Conservation (phyloP, 2,329 filamentous ascomycete genomes). For the Xylariaceae sp. region DNA sequence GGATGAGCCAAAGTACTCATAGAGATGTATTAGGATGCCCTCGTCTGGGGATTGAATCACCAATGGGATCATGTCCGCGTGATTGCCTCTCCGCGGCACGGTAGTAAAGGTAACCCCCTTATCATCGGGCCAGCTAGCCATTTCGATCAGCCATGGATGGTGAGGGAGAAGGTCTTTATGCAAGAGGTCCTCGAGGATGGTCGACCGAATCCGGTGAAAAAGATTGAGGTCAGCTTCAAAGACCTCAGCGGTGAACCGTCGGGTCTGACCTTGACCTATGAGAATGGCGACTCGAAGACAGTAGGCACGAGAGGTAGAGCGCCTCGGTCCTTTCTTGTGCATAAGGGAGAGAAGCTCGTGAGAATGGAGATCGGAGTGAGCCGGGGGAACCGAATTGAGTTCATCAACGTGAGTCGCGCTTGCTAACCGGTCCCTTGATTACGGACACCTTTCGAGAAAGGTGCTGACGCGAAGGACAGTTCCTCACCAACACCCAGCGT, state of each 20-base stretch:
- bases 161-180: slow-evolving; percentile 14
- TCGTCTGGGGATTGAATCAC: slow-evolving; percentile 16
- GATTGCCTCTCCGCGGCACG: slow-evolving; percentile 3
- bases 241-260: slow-evolving; percentile 9
- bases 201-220: slow-evolving; percentile 3
- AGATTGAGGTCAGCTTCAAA: slow-evolving; percentile 13
- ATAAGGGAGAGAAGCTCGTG: slow-evolving; percentile 9
- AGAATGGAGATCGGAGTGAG: slow-evolving; percentile 10
- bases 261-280: slow-evolving; percentile 12
- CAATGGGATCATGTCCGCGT: slow-evolving; percentile 17
- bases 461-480: neutral
- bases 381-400: slow-evolving; percentile 6
- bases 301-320: slow-evolving; percentile 8
- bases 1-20: slow-evolving; percentile 1
- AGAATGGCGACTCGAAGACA: slow-evolving; percentile 6
- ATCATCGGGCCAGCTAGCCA: slow-evolving; percentile 1
- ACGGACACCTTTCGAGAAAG: too few species aligned
- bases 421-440: too few species aligned
- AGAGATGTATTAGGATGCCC: slow-evolving; percentile 4
- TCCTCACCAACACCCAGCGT: slow-evolving; percentile 7
- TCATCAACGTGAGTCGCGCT: slow-evolving; percentile 9
- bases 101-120: neutral
- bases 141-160: slow-evolving; percentile 5
- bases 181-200: slow-evolving; percentile 6
- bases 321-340: slow-evolving; percentile 4